Evolutionary conservation across 176 grass and related monocot species (phyloP), one percentile per base, ranked within the genome.

Genomic region (Neostapfia colusana): DNA sequence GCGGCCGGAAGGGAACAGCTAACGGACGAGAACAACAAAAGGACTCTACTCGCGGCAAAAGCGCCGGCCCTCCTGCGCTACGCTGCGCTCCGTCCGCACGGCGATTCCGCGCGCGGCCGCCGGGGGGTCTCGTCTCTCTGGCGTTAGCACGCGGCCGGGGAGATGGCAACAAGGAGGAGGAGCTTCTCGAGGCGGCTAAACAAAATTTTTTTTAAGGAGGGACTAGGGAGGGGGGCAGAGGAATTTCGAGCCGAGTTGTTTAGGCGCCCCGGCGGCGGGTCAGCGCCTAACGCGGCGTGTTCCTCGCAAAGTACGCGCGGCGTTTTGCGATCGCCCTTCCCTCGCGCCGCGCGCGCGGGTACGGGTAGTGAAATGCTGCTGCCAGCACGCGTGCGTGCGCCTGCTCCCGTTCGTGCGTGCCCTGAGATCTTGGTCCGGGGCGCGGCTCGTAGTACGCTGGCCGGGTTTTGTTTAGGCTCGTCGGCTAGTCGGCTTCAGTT

Each of bases 131-230:
- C 38, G 4, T 8, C 3, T 40, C 0, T n/a, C 0, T 39, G 23
- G 53, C 54, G 36, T 23, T 42, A 26, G 69, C 21, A 35, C 38
- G 51, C 39, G 62, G 79, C 48, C 26, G 76, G 14, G 45, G 72
- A 59, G 82, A 68, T 75, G 72, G 15, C 37, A 83, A 80, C 86
- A 92, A 77, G n/a, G 41, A 11, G 9, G 75, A 83, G 57, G 83
- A 92, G 86, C 90, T 86, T 83, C 83, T 92, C 70, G 86, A 83
- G 86, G 83, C 75, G 63, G 38, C 57, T 82, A n/a, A n/a, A n/a
- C n/a, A n/a, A n/a, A n/a, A n/a, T n/a, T n/a, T n/a, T n/a, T n/a
- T n/a, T n/a, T n/a, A n/a, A n/a, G n/a, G n/a, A n/a, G n/a, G n/a
- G n/a, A n/a, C n/a, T n/a, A n/a, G n/a, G n/a, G n/a, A n/a, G n/a